phyloP scores from a whole-genome alignment of 345 rosid genomes.

The Abelmoschus esculentus region DNA sequence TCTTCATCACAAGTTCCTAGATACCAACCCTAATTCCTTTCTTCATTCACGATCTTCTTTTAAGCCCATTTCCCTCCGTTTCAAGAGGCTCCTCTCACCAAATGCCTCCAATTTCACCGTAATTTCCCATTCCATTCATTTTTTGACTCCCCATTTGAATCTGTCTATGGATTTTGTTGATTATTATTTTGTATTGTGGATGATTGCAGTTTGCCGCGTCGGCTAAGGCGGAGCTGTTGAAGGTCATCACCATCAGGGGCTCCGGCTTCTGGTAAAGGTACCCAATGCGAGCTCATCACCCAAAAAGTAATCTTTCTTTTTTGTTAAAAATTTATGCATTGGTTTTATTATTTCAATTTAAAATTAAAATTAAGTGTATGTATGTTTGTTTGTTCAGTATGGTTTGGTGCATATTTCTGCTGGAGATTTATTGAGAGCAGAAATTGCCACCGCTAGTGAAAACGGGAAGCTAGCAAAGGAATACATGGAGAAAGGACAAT shows the following conservation, averaged over 20 bases:
- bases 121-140: neutral
- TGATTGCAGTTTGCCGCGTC: slow-evolving; percentile 25
- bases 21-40: neutral
- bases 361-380: neutral
- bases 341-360: slow-evolving; percentile 2
- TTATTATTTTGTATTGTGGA: neutral
- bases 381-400: slow-evolving; percentile 53
- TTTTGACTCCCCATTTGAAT: neutral
- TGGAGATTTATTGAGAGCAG: slow-evolving; percentile 80
- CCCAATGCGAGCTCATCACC: slow-evolving; percentile 92
- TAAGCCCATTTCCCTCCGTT: slow-evolving; percentile 10
- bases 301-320: slow-evolving; percentile 44
- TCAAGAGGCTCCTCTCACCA: slow-evolving; percentile 10
- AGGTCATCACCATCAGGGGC: slow-evolving; percentile 90
- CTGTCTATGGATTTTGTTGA: neutral
- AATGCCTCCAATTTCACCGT: slow-evolving; percentile 21
- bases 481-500: slow-evolving; percentile 75
- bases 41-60: slow-evolving; percentile 12
- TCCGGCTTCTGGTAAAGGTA: slow-evolving; percentile 99
- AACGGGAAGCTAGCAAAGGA: slow-evolving; percentile 78
- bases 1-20: neutral
- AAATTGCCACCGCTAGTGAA: slow-evolving; percentile 72
- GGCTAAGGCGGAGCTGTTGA: slow-evolving; percentile 40
- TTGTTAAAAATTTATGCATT: neutral
- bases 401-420: slow-evolving; percentile 89